Percentiles rank a stretch among this genome's conserved stretches.
These are phyloP conservation scores for Zalerion maritima DNA, from an alignment of 495 filamentous ascomycete genomes.

Conservation along the genomic window DNA sequence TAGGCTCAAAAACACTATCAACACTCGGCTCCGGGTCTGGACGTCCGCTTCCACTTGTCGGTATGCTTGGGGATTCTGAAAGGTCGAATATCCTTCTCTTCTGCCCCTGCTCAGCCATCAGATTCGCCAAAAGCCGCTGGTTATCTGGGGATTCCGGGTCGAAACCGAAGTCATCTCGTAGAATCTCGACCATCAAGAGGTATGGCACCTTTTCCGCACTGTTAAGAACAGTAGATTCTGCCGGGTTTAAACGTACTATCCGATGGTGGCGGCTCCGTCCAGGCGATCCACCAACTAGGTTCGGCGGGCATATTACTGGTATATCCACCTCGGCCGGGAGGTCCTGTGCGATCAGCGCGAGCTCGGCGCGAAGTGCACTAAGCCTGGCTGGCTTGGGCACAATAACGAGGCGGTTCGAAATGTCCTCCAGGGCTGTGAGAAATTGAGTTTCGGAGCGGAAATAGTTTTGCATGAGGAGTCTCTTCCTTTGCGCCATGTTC, in stretches of 20 bases:
- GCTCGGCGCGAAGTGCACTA: constrained; percentile 59
- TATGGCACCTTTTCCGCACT: constrained; percentile 69
- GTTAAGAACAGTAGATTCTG: constrained; percentile 63
- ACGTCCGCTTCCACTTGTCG: constrained; percentile 16
- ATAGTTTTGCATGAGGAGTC: constrained; percentile 55
- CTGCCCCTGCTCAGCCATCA: constrained; percentile 47
- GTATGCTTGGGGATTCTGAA: constrained; percentile 27
- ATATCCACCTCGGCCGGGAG: constrained; percentile 65
- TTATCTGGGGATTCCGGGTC: constrained; percentile 53
- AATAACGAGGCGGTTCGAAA: constrained; percentile 58
- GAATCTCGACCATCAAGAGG: constrained; percentile 59
- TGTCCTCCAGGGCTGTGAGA: constrained; percentile 55
- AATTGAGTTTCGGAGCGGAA: constrained; percentile 61
- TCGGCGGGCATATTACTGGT: constrained; percentile 57
- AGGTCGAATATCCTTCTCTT: constrained; percentile 55
- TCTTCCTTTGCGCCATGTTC: constrained; percentile 39
- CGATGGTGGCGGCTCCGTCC: constrained; percentile 55
- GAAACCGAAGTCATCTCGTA: constrained; percentile 62
- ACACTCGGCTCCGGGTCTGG: constrained; percentile 23
- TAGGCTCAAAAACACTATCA: constrained; percentile 68
- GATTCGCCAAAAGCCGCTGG: constrained; percentile 39
- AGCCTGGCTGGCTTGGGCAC: constrained; percentile 61
- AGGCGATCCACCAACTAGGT: constrained; percentile 46
- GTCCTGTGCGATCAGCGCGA: constrained; percentile 58
- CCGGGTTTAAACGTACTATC: constrained; percentile 60